Conservation (phyloP, 2,329 filamentous ascomycete species). For the Colletotrichum noveboracense region DNA sequence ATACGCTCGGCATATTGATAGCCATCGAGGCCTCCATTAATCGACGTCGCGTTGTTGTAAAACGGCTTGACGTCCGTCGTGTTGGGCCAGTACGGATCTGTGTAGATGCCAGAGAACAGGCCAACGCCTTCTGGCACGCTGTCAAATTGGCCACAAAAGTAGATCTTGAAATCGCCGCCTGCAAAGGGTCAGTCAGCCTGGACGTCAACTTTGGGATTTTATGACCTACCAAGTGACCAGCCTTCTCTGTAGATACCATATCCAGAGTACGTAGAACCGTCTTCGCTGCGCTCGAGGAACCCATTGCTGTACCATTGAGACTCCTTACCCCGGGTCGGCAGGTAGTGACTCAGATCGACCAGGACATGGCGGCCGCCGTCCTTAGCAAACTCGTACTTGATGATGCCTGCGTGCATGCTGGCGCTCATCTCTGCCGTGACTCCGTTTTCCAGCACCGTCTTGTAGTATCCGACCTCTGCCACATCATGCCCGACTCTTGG, state of each 20-base stretch:
- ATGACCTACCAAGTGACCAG: constrained; percentile 37
- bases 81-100: constrained; percentile 44
- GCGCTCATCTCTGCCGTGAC: constrained; percentile 54
- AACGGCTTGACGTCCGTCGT: constrained; percentile 36
- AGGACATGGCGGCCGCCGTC: constrained; percentile 44
- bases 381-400: constrained; percentile 55
- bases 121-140: constrained; percentile 34
- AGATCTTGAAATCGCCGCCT: constrained; percentile 46
- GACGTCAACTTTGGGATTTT: rapidly evolving
- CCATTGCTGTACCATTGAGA: constrained; percentile 47
- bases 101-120: constrained; percentile 49
- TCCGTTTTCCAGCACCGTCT: constrained; percentile 52
- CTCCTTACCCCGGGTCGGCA: constrained; percentile 44
- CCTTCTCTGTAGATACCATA: constrained; percentile 52
- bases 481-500: constrained; percentile 40
- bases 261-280: constrained; percentile 46
- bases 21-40: constrained; percentile 53
- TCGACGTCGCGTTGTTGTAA: constrained; percentile 58
- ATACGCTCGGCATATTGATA: constrained; percentile 57
- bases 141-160: constrained; percentile 49
- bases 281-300: constrained; percentile 38
- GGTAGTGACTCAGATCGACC: constrained; percentile 53
- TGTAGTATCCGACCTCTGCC: constrained; percentile 60
- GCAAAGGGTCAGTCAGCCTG: background rate
- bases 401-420: constrained; percentile 53